phyloP scores from a whole-genome alignment of 495 filamentous ascomycete genomes.

The Mytilinidion resinicola region DNA sequence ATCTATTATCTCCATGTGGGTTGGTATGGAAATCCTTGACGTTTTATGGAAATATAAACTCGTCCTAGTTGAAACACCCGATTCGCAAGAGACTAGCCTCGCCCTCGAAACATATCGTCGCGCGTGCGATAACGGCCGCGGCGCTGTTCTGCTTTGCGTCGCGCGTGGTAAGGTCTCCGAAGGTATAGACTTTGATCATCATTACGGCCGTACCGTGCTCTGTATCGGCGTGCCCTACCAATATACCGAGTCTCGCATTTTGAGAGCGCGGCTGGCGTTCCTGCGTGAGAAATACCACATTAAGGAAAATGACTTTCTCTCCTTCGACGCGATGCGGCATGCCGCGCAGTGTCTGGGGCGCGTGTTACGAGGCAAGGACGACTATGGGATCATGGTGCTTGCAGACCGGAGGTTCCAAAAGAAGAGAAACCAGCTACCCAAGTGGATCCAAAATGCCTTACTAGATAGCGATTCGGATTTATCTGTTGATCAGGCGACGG shows the following conservation, averaged over 20 bases:
- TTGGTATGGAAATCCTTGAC: slow-evolving; percentile 94
- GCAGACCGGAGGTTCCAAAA: slow-evolving; percentile 87
- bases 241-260: slow-evolving; percentile 94
- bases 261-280: slow-evolving; percentile 95
- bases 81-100: slow-evolving; percentile 91
- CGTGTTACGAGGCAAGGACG: slow-evolving; percentile 92
- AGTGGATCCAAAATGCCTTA: slow-evolving; percentile 92
- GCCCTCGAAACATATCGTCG: slow-evolving; percentile 95
- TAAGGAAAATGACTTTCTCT: slow-evolving; percentile 94
- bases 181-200: slow-evolving; percentile 98
- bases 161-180: slow-evolving; percentile 96
- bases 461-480: slow-evolving; percentile 77
- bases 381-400: slow-evolving; percentile 98
- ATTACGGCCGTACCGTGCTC: slow-evolving; percentile 93
- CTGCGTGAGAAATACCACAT: slow-evolving; percentile 97
- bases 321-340: slow-evolving; percentile 98
- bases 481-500: slow-evolving; percentile 89
- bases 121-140: slow-evolving; percentile 92
- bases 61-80: slow-evolving; percentile 95
- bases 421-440: slow-evolving; percentile 84
- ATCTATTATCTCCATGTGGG: slow-evolving; percentile 97
- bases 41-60: slow-evolving; percentile 99
- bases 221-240: slow-evolving; percentile 98
- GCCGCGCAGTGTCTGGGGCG: slow-evolving; percentile 95
- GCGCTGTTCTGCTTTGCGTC: slow-evolving; percentile 87